Evolutionary conservation across 306 rosid genomes (phyloP).

Genomic region (Medicago lupulina): DNA sequence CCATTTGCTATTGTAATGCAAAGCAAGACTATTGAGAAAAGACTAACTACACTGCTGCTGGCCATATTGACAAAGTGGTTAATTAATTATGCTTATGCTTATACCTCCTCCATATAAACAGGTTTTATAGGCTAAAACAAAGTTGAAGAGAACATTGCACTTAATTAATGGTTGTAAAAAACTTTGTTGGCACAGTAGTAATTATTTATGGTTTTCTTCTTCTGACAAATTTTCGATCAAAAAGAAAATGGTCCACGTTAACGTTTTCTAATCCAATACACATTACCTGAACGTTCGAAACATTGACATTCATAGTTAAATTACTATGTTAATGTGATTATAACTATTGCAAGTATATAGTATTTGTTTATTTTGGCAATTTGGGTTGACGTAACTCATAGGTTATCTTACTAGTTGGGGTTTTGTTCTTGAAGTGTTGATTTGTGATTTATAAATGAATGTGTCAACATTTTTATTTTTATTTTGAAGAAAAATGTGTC

Average conservation of each 20-base stretch:
- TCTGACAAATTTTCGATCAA: background rate
- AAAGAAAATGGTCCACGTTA: background rate
- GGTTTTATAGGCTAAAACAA: slow-evolving; percentile 17
- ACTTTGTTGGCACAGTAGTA: background rate
- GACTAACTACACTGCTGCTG: background rate
- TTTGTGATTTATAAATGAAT: background rate
- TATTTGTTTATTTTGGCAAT: background rate
- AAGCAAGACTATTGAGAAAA: background rate
- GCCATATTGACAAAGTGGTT: slow-evolving; percentile 35
- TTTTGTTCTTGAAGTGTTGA: background rate
- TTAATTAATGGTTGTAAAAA: background rate
- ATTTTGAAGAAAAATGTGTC: too few species aligned
- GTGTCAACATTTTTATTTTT: background rate
- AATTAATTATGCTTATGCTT: background rate
- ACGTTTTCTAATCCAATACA: too few species aligned
- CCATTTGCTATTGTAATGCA: background rate
- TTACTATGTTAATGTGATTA: background rate
- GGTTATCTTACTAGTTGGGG: background rate
- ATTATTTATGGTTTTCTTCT: too few species aligned
- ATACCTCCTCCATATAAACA: background rate
- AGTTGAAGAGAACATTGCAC: background rate
- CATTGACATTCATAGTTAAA: background rate
- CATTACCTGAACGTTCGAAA: too few species aligned
- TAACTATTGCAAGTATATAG: background rate
- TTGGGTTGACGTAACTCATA: background rate